Evolutionary conservation across 75 land plant species (phyloP), one percentile per base, ranked within the genome.

Genomic region (Picea sitchensis): DNA sequence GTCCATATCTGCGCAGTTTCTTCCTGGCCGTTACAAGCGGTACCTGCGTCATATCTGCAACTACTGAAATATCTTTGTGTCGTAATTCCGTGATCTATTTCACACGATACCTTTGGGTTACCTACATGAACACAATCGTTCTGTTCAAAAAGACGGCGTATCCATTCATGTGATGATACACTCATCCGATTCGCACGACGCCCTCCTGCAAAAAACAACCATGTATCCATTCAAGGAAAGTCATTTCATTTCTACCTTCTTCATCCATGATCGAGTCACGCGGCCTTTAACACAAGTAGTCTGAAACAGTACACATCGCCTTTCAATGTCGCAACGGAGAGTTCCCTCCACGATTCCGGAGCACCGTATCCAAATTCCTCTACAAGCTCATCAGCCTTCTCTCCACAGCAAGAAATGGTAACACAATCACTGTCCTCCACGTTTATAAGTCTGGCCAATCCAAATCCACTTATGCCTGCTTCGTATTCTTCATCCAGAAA

Each of bases 281-380:
- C 74, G 88, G 74, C 74, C 78, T 57, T 86, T 0, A 96, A 92
- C 32, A 94, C 84, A 12, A 96, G 95, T 0, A 84, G 82, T 15
- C 99, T 97, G 84, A 96, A 96, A 76, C 94, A 91, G 80, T 90
- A 96, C 1, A 96, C 98, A 81, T 96, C 99, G 0, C 97, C 99
- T 67, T 92, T 89, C 31, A 91, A 86, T 63, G 97, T 96, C 32
- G 99, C 95, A 12, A 89, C 84, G 90, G 92, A 14, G 94, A 80
- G 92, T 93, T 81, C 91, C 91, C 95, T 13, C 95, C 95, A 72
- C 92, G 92, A 61, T 91, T 92, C 12, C 96, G 93, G 47, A 90
- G 96, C 78, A 91, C 88, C 4, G 96, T 95, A 79, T 90, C 90
- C 34, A 91, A 76, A 83, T 94, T 94, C 1, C 91, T 94, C 34